phyloP scores from a whole-genome alignment of 129 eudicot genomes.

The Centella asiatica region DNA sequence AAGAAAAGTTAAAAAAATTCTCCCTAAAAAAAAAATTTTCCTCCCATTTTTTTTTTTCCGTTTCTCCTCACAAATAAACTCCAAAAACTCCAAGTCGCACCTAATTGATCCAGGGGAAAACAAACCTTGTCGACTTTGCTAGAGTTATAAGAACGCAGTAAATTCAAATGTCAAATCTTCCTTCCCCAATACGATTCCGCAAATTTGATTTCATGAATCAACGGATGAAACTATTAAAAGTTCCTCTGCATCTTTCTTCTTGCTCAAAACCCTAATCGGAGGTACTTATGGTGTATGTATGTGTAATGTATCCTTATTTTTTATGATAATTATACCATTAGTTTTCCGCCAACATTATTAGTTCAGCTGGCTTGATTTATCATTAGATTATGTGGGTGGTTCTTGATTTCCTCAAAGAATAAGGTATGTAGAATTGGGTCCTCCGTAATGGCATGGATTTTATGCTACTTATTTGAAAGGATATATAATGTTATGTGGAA shows the following conservation, averaged over 20 bases:
- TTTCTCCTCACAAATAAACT: no score
- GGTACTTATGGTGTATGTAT: neutral
- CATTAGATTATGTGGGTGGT: neutral
- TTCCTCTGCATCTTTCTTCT: neutral
- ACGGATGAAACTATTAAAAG: slow-evolving; percentile 6
- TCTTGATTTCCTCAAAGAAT: neutral
- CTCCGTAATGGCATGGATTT: neutral
- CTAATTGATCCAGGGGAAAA: no score
- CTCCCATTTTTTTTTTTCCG: no score
- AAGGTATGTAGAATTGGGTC: neutral
- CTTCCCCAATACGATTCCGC: no score
- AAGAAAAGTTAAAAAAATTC: no score
- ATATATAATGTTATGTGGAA: neutral
- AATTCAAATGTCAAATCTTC: no score
- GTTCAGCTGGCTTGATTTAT: neutral
- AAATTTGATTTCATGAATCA: no score
- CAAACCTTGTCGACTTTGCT: no score
- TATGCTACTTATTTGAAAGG: neutral
- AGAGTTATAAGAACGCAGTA: no score
- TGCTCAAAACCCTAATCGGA: neutral
- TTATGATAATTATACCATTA: neutral
- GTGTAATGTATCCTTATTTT: neutral
- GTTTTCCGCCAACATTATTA: no score
- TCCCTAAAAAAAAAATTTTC: no score
- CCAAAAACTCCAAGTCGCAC: no score